A percentile compares a stretch with the other conserved stretches of the same genome.
These are phyloP conservation scores for Austroboletus niveus DNA, from an alignment of 1,284 basidiomycete species.

Conservation along the genomic window DNA sequence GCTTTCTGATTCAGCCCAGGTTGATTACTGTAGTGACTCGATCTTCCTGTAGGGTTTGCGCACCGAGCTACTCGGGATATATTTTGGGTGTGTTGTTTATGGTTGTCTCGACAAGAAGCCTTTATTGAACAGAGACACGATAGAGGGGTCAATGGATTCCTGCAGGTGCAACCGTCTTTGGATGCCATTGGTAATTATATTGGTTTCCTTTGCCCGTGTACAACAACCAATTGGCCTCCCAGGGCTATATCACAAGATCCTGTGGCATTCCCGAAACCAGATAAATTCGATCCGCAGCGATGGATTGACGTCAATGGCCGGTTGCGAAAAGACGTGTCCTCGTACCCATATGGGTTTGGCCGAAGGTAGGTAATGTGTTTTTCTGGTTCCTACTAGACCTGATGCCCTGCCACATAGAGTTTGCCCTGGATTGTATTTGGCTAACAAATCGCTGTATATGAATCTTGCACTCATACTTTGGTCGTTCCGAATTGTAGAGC, in stretches of 20 bases:
- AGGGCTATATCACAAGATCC: conserved; percentile 57
- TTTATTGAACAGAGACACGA: not conserved
- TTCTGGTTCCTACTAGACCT: not conserved
- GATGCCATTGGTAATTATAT: conserved; percentile 36
- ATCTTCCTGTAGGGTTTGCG: conserved; percentile 41
- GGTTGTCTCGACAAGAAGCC: not conserved
- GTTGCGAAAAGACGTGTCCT: conserved; percentile 48
- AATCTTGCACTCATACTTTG: conserved; percentile 21
- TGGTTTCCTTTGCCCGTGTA: not conserved
- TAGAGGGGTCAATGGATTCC: conserved; percentile 58
- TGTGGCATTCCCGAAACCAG: conserved; percentile 54
- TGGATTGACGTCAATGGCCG: conserved; percentile 52
- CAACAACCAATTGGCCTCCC: not conserved
- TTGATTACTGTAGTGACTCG: not conserved
- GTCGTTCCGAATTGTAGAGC: conserved; percentile 20
- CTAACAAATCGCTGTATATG: conserved; percentile 23
- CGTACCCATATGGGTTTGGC: conserved; percentile 60
- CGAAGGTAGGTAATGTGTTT: conserved; percentile 41
- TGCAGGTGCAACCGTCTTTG: conserved; percentile 55
- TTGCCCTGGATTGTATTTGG: conserved; percentile 21
- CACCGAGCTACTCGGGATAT: conserved; percentile 61
- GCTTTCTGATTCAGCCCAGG: not conserved
- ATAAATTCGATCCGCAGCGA: conserved; percentile 54
- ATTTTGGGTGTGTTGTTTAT: conserved; percentile 44
- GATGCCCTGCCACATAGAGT: conserved; percentile 2